Evolutionary conservation across 495 filamentous ascomycete species (phyloP), one percentile per base, ranked within the genome.

Genomic region (Penicillium maclennaniae): DNA sequence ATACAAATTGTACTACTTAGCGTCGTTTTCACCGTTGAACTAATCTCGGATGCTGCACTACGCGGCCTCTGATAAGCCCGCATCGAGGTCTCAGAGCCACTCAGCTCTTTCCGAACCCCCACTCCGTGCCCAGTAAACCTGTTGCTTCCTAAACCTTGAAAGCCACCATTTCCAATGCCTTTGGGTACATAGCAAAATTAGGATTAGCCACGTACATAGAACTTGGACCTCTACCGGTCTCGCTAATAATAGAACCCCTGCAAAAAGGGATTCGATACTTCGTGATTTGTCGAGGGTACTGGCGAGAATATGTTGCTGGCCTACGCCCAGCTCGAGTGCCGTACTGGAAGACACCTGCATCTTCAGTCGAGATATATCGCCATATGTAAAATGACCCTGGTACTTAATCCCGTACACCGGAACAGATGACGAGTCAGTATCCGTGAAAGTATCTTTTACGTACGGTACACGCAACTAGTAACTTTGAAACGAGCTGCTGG

Each of bases 401-500:
- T 23, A 23, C 10, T 14, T 2, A 14, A 34, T 12, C 10, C 10
- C 31, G 31, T 10, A 14, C 9, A 14, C 27, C 14, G 15, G 17
- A 21, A 26, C 20, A 44, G 20, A 19, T 26, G 42, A 44, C 42
- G 12, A 19, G 42, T 26, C 42, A 26, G 42, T 44, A 44, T 26
- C 27, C 17, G 38, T 26, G 38, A 17, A 1, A n/a, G 10, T 6
- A 34, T 26, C 1, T 20, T 16, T 15, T 19, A 14, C 26, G 54
- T 53, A 53, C 49, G 15, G 34, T 51, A 39, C 38, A 47, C n/a
- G 15, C 49, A 43, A 41, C 49, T 52, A 38, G 59, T 59, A 59
- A 57, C 31, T 26, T 17, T 37, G 56, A 45, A 60, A 48, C 17
- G 17, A 53, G 39, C 39, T 25, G 31, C 34, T 47, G 50, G 49